phyloP scores from a whole-genome alignment of 192 early-diverging fungal genomes.

The Coemansia aciculifera region DNA sequence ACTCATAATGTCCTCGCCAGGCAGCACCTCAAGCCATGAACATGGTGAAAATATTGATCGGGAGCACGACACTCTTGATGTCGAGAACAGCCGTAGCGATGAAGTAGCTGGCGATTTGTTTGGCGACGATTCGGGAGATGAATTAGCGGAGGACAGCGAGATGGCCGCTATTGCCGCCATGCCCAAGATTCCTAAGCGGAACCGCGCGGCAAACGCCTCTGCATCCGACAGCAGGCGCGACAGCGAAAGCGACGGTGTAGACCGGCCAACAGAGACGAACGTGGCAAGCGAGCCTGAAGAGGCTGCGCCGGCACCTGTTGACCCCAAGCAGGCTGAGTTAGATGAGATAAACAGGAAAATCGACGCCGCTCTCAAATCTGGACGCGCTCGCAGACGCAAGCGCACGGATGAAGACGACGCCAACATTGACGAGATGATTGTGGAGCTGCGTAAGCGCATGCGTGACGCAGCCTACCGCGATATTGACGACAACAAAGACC shows the following conservation, averaged over 20 bases:
- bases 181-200: constrained; percentile 49
- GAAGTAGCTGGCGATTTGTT: constrained; percentile 11
- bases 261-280: background rate
- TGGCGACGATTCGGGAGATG: background rate
- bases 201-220: background rate
- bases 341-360: constrained; percentile 48
- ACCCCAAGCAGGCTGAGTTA: constrained; percentile 51
- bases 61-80: background rate
- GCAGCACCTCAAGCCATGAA: background rate
- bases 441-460: constrained; percentile 55
- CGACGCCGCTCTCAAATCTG: constrained; percentile 42
- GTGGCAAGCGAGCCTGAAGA: constrained; percentile 5
- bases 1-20: constrained; percentile 10
- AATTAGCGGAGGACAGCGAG: background rate
- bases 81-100: background rate
- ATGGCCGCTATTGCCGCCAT: constrained; percentile 19
- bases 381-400: constrained; percentile 44
- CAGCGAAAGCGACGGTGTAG: background rate
- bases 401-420: constrained; percentile 54
- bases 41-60: constrained; percentile 4
- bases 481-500: constrained; percentile 54
- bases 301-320: constrained; percentile 13
- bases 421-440: constrained; percentile 51
- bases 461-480: constrained; percentile 53
- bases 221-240: background rate